These are phyloP conservation scores for Cynara cardunculus DNA, from an alignment of 129 eudicot species.

Conservation along the genomic window DNA sequence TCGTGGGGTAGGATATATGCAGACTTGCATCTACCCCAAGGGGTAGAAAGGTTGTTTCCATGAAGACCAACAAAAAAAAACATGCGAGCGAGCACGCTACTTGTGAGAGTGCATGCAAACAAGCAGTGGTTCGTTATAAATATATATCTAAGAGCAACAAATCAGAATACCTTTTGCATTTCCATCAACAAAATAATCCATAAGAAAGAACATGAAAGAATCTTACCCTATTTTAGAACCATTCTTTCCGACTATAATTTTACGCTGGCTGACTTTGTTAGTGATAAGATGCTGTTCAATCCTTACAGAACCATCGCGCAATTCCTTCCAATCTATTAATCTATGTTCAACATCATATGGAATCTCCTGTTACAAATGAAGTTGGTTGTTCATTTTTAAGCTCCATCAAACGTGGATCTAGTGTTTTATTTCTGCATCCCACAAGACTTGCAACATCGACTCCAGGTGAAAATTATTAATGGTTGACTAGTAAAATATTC, in stretches of 20 bases:
- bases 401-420: not conserved
- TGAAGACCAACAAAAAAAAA: not conserved
- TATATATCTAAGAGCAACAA: not conserved
- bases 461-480: no score
- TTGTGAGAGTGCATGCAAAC: not conserved
- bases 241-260: slow-evolving; percentile 83
- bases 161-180: not conserved
- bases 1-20: no score
- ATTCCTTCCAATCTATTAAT: slow-evolving; percentile 78
- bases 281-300: slow-evolving; percentile 96
- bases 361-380: slow-evolving; percentile 56
- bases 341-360: slow-evolving; percentile 90
- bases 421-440: not conserved
- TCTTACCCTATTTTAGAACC: slow-evolving; percentile 87
- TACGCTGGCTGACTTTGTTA: slow-evolving; percentile 67
- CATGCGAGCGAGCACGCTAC: not conserved
- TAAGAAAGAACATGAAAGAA: slow-evolving; percentile 1
- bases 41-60: not conserved
- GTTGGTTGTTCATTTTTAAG: not conserved
- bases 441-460: not conserved
- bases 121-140: not conserved
- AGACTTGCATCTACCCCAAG: no score
- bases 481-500: not conserved
- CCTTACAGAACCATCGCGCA: slow-evolving; percentile 81
- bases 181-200: not conserved